Conservation (phyloP, 148 eudicot species). For the Euryodendron excelsum region DNA sequence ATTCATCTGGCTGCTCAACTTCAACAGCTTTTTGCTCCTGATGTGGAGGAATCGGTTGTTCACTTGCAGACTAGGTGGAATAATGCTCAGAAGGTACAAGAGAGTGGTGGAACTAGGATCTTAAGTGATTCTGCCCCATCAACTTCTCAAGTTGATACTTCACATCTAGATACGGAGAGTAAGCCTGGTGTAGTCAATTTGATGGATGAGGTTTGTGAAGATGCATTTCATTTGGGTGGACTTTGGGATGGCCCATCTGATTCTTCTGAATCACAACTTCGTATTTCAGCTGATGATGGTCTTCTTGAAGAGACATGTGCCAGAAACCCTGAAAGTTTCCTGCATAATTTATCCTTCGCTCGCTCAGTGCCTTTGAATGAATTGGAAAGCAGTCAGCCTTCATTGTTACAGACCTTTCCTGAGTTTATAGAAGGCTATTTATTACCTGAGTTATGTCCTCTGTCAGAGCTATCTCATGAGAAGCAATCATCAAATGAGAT, state of each 20-base stretch:
- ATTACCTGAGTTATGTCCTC: conserved; percentile 55
- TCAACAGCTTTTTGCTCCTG: conserved; percentile 92
- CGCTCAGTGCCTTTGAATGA: conserved; percentile 20
- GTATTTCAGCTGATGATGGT: conserved; percentile 22
- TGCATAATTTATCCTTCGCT: conserved; percentile 14
- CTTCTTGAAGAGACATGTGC: conserved; percentile 25
- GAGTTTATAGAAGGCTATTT: conserved; percentile 77
- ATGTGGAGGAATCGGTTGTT: conserved; percentile 68
- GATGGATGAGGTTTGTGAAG: conserved; percentile 83
- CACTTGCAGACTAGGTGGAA: conserved; percentile 96
- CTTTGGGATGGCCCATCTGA: conserved; percentile 27
- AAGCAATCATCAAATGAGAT: conserved; percentile 38
- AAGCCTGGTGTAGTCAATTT: conserved; percentile 37
- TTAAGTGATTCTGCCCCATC: conserved; percentile 32
- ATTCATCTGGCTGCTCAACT: conserved; percentile 69
- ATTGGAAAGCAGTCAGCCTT: conserved; percentile 30
- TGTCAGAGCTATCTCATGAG: conserved; percentile 47
- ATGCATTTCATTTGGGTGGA: conserved; percentile 55
- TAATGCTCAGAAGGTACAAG: conserved; percentile 51
- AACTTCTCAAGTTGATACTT: conserved; percentile 32
- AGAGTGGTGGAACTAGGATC: conserved; percentile 29
- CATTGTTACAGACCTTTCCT: conserved; percentile 31
- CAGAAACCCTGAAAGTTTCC: conserved; percentile 19
- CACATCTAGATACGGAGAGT: conserved; percentile 38
- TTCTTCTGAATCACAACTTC: conserved; percentile 28